Percentiles rank a stretch among this genome's conserved stretches.
phyloP scores from a whole-genome alignment of 2,329 filamentous ascomycete species.

The Cercospora beticola region DNA sequence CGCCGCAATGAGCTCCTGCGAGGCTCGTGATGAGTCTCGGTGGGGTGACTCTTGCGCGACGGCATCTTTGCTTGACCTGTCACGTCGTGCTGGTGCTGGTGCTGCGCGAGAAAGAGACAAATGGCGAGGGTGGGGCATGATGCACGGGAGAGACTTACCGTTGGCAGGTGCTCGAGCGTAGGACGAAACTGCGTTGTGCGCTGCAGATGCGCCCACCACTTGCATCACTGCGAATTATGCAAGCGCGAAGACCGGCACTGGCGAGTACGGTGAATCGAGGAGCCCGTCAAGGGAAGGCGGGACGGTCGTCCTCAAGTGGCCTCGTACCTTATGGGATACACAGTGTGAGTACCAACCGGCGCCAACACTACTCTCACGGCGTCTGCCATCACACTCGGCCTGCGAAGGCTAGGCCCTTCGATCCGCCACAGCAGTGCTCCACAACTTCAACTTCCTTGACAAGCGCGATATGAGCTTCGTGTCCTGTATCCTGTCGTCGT shows the following conservation, averaged over 20 bases:
- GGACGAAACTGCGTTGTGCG: not conserved
- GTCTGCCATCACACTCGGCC: not conserved
- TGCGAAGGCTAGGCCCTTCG: rapidly evolving
- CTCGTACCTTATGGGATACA: not conserved
- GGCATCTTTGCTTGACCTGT: slow-evolving; percentile 21
- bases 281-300: not conserved
- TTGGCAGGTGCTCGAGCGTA: not conserved
- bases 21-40: slow-evolving; percentile 23
- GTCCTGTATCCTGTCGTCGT: not conserved
- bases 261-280: not conserved
- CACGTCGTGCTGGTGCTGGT: not conserved
- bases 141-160: not conserved
- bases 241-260: not conserved
- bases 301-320: not conserved
- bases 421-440: not conserved
- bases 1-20: slow-evolving; percentile 32
- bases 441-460: not conserved
- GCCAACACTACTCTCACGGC: not conserved
- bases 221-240: not conserved
- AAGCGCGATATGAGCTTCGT: not conserved
- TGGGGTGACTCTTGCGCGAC: slow-evolving; percentile 27
- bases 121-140: not conserved
- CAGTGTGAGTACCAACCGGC: not conserved
- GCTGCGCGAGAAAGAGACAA: not conserved
- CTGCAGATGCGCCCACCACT: not conserved